Percentiles rank a stretch among this genome's conserved stretches.
Conservation (phyloP, 768 basidiomycete species). For the Boletales sp. region DNA sequence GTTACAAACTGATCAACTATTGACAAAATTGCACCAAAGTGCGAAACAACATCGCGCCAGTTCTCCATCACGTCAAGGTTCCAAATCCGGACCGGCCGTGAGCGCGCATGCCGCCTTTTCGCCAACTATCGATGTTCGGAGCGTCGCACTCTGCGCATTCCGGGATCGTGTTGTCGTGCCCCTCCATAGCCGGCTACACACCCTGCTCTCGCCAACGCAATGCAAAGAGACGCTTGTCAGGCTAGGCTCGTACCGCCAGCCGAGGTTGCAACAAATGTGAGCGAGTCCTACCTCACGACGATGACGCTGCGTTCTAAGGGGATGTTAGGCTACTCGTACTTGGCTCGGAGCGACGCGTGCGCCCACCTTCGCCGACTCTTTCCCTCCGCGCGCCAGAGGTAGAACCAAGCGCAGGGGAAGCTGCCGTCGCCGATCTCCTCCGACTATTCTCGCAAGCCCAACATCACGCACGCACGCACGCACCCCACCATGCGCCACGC, state of each 20-base stretch:
- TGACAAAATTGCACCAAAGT: constrained; percentile 66
- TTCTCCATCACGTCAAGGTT: constrained; percentile 48
- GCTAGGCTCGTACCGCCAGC: constrained; percentile 54
- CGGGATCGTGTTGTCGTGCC: constrained; percentile 77
- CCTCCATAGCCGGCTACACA: constrained; percentile 50
- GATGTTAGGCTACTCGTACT: constrained; percentile 65
- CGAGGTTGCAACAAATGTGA: constrained; percentile 80
- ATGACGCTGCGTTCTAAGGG: constrained; percentile 4
- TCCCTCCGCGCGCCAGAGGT: constrained; percentile 49
- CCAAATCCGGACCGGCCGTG: constrained; percentile 36
- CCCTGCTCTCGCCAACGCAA: constrained; percentile 50
- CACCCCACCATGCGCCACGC: constrained; percentile 27
- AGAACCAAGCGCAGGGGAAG: constrained; percentile 60
- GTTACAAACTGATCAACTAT: constrained; percentile 55
- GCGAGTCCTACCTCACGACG: constrained; percentile 16
- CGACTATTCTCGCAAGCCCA: constrained; percentile 56
- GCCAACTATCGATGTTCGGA: constrained; percentile 73
- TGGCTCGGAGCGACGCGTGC: constrained; percentile 60
- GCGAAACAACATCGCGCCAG: constrained; percentile 53
- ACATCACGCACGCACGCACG: constrained; percentile 29
- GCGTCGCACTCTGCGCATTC: constrained; percentile 75
- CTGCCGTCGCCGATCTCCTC: constrained; percentile 64
- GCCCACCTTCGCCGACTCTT: constrained; percentile 56
- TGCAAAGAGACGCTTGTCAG: constrained; percentile 57
- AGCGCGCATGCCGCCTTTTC: constrained; percentile 29